These are phyloP conservation scores for Symbiotaphrina buchneri DNA, from an alignment of 495 filamentous ascomycete genomes.

Conservation along the genomic window DNA sequence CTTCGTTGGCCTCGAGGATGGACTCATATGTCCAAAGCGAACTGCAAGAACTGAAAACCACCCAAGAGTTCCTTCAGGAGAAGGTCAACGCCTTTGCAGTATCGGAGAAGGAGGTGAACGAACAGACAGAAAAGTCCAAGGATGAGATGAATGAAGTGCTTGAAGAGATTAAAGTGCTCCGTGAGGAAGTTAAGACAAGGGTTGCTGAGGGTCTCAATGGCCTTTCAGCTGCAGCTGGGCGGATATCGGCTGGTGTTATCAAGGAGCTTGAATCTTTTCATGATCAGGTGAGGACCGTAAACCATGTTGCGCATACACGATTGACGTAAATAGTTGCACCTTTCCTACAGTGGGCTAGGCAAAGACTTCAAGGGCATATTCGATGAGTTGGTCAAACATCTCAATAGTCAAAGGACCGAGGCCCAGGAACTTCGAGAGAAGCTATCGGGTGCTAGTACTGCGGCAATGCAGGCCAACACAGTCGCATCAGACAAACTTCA, in stretches of 20 bases:
- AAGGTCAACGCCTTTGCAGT: constrained; percentile 40
- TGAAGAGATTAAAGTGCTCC: constrained; percentile 72
- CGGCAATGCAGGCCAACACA: constrained; percentile 39
- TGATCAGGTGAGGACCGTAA: constrained; percentile 25
- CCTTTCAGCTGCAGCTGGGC: constrained; percentile 63
- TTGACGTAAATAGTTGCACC: constrained; percentile 30
- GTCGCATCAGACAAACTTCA: constrained; percentile 43
- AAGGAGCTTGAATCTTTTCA: constrained; percentile 68
- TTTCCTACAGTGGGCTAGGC: constrained; percentile 74
- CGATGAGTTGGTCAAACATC: constrained; percentile 47
- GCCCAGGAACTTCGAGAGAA: constrained; percentile 46
- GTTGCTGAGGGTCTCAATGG: constrained; percentile 73
- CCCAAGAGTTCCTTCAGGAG: constrained; percentile 42
- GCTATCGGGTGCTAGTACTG: constrained; percentile 39
- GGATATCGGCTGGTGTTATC: constrained; percentile 79
- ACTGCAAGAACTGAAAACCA: constrained; percentile 37
- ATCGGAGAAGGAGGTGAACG: constrained; percentile 40
- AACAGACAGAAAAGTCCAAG: constrained; percentile 45
- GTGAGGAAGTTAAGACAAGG: constrained; percentile 48
- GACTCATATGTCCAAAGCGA: constrained; percentile 49
- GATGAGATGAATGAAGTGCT: constrained; percentile 79
- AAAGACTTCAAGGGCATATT: constrained; percentile 73
- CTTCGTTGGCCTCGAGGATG: constrained; percentile 42
- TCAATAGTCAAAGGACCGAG: constrained; percentile 59
- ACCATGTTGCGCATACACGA: not conserved